A percentile compares a stretch with the other conserved stretches of the same genome.
phyloP scores from a whole-genome alignment of 2,329 filamentous ascomycete genomes.

The Talaromyces sp. region DNA sequence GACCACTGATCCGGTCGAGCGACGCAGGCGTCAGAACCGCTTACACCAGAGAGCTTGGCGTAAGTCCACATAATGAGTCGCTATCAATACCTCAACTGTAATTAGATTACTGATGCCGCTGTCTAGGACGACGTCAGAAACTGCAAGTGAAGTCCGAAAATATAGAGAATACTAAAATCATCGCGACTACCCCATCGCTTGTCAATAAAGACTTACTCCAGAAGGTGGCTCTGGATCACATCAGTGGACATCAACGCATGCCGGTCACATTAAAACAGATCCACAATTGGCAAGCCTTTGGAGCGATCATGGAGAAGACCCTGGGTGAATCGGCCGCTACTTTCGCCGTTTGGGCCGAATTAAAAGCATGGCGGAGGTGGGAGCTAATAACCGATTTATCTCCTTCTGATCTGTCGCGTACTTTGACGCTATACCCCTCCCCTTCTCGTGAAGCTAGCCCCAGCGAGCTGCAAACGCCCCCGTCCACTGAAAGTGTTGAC shows the following conservation, averaged over 20 bases:
- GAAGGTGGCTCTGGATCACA: conserved; percentile 5
- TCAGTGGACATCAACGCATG: conserved; percentile 14
- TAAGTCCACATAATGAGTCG: conserved; percentile 9
- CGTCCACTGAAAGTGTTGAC: background rate
- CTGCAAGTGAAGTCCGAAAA: background rate
- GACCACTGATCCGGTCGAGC: conserved; percentile 19
- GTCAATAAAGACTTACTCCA: background rate
- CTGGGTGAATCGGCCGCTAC: conserved; percentile 3
- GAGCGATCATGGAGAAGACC: background rate
- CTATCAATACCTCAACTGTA: background rate
- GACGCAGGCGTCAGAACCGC: conserved; percentile 23
- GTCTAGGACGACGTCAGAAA: conserved; percentile 7
- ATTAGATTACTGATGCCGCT: background rate
- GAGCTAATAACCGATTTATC: conserved; percentile 1
- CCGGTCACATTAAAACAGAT: conserved; percentile 8
- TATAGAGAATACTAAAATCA: background rate
- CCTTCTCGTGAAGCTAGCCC: background rate
- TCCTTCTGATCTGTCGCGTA: background rate
- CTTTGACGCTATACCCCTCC: background rate
- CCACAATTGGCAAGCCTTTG: conserved; percentile 7
- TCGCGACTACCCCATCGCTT: background rate
- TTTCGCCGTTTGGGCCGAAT: conserved; percentile 10
- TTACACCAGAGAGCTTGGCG: conserved; percentile 24
- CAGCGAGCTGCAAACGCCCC: background rate
- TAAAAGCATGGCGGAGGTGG: conserved; percentile 11